Base-by-base conservation (phyloP, 1,284 basidiomycete species). In the Neolentinus lepideus region DNA sequence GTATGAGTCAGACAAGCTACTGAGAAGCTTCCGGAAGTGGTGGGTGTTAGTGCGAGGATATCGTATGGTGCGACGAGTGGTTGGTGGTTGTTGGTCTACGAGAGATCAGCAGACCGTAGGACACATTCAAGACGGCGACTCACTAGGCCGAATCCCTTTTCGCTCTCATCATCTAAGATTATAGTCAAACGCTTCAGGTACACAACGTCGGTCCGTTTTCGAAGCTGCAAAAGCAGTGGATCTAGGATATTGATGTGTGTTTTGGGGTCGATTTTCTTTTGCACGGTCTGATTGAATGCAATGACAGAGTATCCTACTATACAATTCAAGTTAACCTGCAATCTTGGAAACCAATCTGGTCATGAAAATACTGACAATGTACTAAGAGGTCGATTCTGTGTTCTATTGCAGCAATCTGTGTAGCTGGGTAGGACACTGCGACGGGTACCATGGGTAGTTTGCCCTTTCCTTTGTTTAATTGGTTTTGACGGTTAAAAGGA, bases 281-380 rank as follows among this genome's bases (percentile, higher is more conserved):
- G 70, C 10, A 85, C 74, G 0, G 78, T 81, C 62, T 91, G 88
- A 61, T 82, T 85, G 58, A 92, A 75, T 1, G 84, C 87, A 51
- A 91, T 67, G 16, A 89, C 81, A 22, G 83, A 79, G 67, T 91
- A 92, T 79, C 89, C 88, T 76, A 92, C 88, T 91, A 73, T 53
- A 53, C 57, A 36, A 31, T 24, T 3, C 33, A 8, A 12, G 26
- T 52, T 19, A 52, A 59, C 58, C 16, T 6, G 54, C 53, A 26
- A 11, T 58, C 68, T 53, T 68, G 60, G 53, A 26, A 38, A 58
- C 36, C 19, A 26, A n/a, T 21, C 9, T 9, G 12, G 22, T 26
- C 14, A 43, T 11, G 4, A 10, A 10, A 31, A 16, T 47, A 69
- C 75, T 56, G 60, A 79, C 77, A 69, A 64, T 78, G 75, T 10